Evolutionary conservation across 2,329 filamentous ascomycete species (phyloP), one percentile per base, ranked within the genome.

Genomic region (Cyclaneusma minus): DNA sequence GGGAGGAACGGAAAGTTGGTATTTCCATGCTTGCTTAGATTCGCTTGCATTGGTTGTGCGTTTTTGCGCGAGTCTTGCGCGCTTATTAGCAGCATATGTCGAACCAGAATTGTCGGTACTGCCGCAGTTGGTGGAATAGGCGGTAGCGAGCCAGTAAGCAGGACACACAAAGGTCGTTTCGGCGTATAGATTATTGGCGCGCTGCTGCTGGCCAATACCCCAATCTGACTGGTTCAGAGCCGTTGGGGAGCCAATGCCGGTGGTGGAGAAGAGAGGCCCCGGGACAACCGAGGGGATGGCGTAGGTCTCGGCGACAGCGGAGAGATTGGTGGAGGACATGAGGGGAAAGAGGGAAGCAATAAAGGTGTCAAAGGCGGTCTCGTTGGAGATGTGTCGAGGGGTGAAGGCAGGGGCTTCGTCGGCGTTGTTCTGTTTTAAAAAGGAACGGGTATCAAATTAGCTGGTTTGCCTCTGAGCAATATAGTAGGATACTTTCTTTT

Each of bases 81-180:
- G n/a, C n/a, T n/a, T n/a, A n/a, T n/a, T n/a, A n/a, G n/a, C n/a
- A n/a, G n/a, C n/a, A n/a, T n/a, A n/a, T n/a, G n/a, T n/a, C n/a
- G n/a, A n/a, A n/a, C n/a, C n/a, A n/a, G n/a, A n/a, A n/a, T n/a
- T n/a, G 30, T 39, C 24, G 28, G 29, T 20, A n/a, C n/a, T 12
- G n/a, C 29, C 25, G 6, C 45, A 47, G 3, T 35, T 23, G 2
- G 43, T 46, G 2, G 43, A 41, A 31, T 51, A 66, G 1, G 60
- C 59, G 16, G 51, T 48, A 2, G 55, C 52, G 21, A 64, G 43
- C 60, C 60, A 67, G 43, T 66, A 65, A 1, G 55, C 52, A 0
- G 62, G 56, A 37, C 63, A 68, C 8, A 62, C 51, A 28, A 66
- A 65, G 0, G 59, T 64, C 1, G 55, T 53, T 44, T 68, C 62